Base-by-base conservation (phyloP, 2,329 filamentous ascomycete species). In the Uncinocarpus reesii region DNA sequence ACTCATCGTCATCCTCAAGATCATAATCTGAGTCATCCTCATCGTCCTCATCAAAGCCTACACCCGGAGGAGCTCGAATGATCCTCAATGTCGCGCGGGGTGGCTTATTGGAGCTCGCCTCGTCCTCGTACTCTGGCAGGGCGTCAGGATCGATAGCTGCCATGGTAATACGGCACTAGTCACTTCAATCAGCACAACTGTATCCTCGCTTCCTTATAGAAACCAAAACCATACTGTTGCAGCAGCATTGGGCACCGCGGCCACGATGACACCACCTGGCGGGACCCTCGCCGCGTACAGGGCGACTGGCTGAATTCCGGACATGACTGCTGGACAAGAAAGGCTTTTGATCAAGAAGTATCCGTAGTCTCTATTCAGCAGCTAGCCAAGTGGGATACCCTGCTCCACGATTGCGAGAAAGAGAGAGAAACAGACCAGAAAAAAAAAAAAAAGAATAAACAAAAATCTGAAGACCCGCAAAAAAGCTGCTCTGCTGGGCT, bases 111-210 rank as follows among this genome's bases (percentile, higher is more conserved):
- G 78, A 68, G 61, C 81, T 79, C 59, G 75, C 76, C 45, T 77
- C 76, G 50, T 75, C 74, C 57, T 82, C 80, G 51, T 75, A 74
- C 66, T 86, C 77, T 29, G 81, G 77, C 58, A 80, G 75, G 60
- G 85, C 85, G 61, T 80, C 87, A 50, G 92, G 92, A 66, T 98
- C 90, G 66, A 98, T 83, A 56, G 92, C 92, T 61, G 93, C 92
- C 92, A 98, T 98, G 62, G 89, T 96, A 64, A 98, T 87, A 66
- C 87, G 87, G 73, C 95, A 93, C 89, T 95, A 61, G 10, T 20
- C 23, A 29, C 34, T 32, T 32, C n/a, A 28, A 29, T 34, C 23
- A 40, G 24, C 7, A 42, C 15, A 24, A 37, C 20, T 2, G n/a
- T 37, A 23, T 23, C 18, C 26, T 11, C 26, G 11, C 26, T 29